These are phyloP conservation scores for Anaeramoeba ignava DNA, from an alignment of 78 protist genomes.

Conservation along the genomic window DNA sequence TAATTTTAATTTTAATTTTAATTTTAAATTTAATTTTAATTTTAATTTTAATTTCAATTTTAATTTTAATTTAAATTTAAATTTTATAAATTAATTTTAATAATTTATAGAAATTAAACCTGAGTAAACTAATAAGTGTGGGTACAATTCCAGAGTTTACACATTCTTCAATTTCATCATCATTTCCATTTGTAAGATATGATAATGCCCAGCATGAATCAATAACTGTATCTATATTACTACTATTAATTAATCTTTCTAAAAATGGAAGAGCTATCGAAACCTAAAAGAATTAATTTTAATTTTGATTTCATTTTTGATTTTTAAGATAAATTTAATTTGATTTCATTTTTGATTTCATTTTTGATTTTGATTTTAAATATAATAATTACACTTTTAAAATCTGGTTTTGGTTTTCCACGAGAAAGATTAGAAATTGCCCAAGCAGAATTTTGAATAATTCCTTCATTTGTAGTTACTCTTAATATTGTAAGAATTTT, in stretches of 20 bases:
- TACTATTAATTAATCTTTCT: not conserved
- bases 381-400: not conserved
- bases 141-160: not conserved
- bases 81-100: too few species aligned
- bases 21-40: too few species aligned
- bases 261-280: conserved; percentile 7
- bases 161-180: not conserved
- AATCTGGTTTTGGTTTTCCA: conserved; percentile 6
- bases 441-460: conserved; percentile 8
- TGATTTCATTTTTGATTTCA: too few species aligned
- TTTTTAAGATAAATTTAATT: too few species aligned
- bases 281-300: too few species aligned
- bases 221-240: not conserved
- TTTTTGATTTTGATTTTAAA: too few species aligned
- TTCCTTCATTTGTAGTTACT: not conserved
- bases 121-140: not conserved
- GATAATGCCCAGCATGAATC: conserved; percentile 9
- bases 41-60: too few species aligned
- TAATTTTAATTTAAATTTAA: too few species aligned
- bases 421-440: not conserved
- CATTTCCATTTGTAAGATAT: conserved; percentile 4
- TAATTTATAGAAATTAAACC: not conserved
- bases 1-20: too few species aligned
- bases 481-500: not conserved
- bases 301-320: too few species aligned